Evolutionary conservation across 371 early-diverging fungal genomes (phyloP).

Genomic region (Mortierella sp.): DNA sequence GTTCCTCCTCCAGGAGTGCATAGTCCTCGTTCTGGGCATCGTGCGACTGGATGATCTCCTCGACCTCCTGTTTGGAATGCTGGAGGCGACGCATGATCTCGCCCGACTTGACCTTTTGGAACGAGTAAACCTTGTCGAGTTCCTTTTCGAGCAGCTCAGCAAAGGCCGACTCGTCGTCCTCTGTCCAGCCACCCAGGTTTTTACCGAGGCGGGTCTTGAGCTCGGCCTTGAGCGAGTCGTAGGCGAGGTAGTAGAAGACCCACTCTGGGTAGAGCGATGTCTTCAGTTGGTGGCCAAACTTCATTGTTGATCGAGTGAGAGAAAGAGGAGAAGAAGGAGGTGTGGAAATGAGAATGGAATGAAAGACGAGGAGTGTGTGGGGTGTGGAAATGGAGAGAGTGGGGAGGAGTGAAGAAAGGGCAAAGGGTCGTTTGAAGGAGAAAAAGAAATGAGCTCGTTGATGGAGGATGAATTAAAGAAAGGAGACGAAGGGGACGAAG

Average conservation of each 20-base stretch:
- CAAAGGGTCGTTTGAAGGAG: slow-evolving; percentile 6
- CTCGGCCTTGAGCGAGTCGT: slow-evolving; percentile 88
- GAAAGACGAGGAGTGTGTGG: not conserved
- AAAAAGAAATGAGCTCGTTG: not conserved
- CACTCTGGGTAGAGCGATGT: slow-evolving; percentile 90
- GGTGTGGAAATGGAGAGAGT: not conserved
- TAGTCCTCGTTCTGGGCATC: slow-evolving; percentile 72
- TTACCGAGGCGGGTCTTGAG: slow-evolving; percentile 70
- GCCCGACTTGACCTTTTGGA: slow-evolving; percentile 90
- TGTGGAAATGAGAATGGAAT: not conserved
- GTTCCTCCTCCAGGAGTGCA: slow-evolving; percentile 78
- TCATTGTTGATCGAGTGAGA: slow-evolving; percentile 72
- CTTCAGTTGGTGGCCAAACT: slow-evolving; percentile 92
- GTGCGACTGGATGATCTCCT: slow-evolving; percentile 60
- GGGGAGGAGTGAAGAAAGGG: not conserved
- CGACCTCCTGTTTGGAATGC: slow-evolving; percentile 77
- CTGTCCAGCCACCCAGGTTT: slow-evolving; percentile 67
- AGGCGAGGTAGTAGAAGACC: slow-evolving; percentile 93
- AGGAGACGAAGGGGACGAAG: not conserved
- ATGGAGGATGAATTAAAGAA: not conserved
- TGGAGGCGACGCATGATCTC: slow-evolving; percentile 89
- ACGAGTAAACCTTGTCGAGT: slow-evolving; percentile 93
- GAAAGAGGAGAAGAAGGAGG: not conserved
- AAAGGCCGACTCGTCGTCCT: slow-evolving; percentile 90
- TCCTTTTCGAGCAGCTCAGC: slow-evolving; percentile 90